These are phyloP conservation scores for Suillus spraguei DNA, from an alignment of 768 basidiomycete genomes.

Conservation along the genomic window DNA sequence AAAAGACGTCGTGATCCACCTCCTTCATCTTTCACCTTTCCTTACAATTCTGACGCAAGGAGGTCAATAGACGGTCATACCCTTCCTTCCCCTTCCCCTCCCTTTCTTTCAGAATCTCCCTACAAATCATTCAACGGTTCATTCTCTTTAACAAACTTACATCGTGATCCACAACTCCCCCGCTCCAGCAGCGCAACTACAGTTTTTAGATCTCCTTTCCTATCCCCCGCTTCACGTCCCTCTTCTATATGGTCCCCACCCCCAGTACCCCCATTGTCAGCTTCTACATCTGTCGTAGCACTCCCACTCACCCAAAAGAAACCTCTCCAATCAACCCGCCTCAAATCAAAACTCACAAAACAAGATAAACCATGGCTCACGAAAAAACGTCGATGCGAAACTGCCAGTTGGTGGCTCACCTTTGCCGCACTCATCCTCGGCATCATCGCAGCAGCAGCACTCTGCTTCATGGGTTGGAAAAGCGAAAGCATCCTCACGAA, in stretches of 20 bases:
- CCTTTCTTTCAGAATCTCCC: slow-evolving; percentile 44
- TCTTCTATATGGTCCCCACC: slow-evolving; percentile 65
- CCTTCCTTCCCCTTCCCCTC: slow-evolving; percentile 47
- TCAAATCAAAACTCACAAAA: slow-evolving; percentile 51
- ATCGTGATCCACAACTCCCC: slow-evolving; percentile 42
- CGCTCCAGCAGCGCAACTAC: slow-evolving; percentile 45
- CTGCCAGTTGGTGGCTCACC: slow-evolving; percentile 51
- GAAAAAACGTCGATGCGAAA: slow-evolving; percentile 32
- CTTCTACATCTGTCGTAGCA: slow-evolving; percentile 28
- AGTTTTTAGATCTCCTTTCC: slow-evolving; percentile 67
- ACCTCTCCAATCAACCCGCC: slow-evolving; percentile 45
- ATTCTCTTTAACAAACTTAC: slow-evolving; percentile 25
- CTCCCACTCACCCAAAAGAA: slow-evolving; percentile 43
- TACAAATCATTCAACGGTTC: slow-evolving; percentile 38
- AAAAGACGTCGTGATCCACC: slow-evolving; percentile 27
- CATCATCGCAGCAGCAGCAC: slow-evolving; percentile 39
- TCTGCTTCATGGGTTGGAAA: slow-evolving; percentile 49
- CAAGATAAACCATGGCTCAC: slow-evolving; percentile 51
- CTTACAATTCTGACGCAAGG: too few species aligned
- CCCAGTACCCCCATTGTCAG: slow-evolving; percentile 28
- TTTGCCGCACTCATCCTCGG: slow-evolving; percentile 45
- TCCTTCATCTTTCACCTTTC: slow-evolving; percentile 39
- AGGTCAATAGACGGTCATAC: slow-evolving; percentile 11
- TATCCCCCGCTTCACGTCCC: slow-evolving; percentile 71
- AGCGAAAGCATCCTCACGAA: slow-evolving; percentile 39